Evolutionary conservation across 495 filamentous ascomycete genomes (phyloP).

Genomic region (Glarea lozoyensis): DNA sequence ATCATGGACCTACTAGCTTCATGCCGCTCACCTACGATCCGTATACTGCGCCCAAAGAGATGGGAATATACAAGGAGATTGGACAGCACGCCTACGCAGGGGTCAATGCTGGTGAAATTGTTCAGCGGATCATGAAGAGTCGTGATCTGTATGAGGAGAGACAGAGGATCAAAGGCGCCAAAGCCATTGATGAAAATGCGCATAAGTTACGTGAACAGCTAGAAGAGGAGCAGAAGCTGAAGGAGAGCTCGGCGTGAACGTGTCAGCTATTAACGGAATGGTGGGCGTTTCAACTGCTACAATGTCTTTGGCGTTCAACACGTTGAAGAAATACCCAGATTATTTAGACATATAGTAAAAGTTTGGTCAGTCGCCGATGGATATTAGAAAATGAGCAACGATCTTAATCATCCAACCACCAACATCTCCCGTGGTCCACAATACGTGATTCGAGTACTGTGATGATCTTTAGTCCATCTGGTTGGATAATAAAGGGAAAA

Average conservation of each 20-base stretch:
- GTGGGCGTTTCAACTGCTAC: background rate
- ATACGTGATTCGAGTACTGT: too few relatives aligned
- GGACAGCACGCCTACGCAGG: slow-evolving; percentile 66
- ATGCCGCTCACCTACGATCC: slow-evolving; percentile 83
- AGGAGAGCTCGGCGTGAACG: slow-evolving; percentile 21
- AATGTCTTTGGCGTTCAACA: slow-evolving; percentile 13
- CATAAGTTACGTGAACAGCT: slow-evolving; percentile 42
- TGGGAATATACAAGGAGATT: slow-evolving; percentile 72
- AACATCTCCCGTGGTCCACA: too few relatives aligned
- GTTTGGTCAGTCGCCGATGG: too few relatives aligned
- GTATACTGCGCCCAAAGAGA: slow-evolving; percentile 65
- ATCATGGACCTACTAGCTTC: slow-evolving; percentile 90
- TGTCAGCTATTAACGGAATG: background rate
- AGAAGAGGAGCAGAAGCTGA: slow-evolving; percentile 39
- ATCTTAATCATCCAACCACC: too few relatives aligned
- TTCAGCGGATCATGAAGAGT: slow-evolving; percentile 77
- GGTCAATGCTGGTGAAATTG: slow-evolving; percentile 90
- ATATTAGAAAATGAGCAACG: too few relatives aligned
- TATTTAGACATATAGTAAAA: too few relatives aligned
- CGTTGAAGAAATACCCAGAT: slow-evolving; percentile 5
- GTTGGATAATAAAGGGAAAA: too few relatives aligned
- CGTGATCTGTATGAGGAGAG: slow-evolving; percentile 80
- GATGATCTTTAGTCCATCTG: too few relatives aligned
- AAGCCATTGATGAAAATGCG: slow-evolving; percentile 62
- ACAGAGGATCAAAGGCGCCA: slow-evolving; percentile 80